These are phyloP conservation scores for Quaeritorhiza haematococci DNA, from an alignment of 371 early-diverging fungal genomes.

Conservation along the genomic window DNA sequence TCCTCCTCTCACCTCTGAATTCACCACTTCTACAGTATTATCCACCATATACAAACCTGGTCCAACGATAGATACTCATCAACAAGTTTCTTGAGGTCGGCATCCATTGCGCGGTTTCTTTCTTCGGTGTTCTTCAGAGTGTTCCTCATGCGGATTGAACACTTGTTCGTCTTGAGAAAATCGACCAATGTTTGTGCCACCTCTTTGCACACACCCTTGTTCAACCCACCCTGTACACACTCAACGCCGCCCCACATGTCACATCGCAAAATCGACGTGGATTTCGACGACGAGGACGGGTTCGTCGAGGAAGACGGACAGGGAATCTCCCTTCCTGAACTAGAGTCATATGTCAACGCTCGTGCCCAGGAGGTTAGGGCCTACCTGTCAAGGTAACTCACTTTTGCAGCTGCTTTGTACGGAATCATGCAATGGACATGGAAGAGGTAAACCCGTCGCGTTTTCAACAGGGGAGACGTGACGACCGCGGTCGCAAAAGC, in stretches of 20 bases:
- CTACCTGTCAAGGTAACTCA: conserved; percentile 20
- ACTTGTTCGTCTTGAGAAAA: too few species aligned
- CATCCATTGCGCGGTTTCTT: too few species aligned
- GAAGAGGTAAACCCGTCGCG: background rate
- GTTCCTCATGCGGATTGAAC: too few species aligned
- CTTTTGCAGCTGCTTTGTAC: conserved; percentile 6
- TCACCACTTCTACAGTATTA: too few species aligned
- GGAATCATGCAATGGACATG: conserved; percentile 19
- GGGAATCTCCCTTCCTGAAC: conserved; percentile 34
- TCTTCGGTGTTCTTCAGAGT: too few species aligned
- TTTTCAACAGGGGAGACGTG: conserved; percentile 55
- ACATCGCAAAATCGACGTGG: conserved; percentile 74
- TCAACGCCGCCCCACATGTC: conserved; percentile 33
- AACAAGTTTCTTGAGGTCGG: background rate
- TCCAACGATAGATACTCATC: conserved; percentile 9
- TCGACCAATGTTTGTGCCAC: too few species aligned
- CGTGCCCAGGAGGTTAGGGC: conserved; percentile 21
- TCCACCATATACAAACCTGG: too few species aligned
- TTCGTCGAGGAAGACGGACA: conserved; percentile 56
- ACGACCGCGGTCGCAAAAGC: conserved; percentile 62
- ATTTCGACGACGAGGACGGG: conserved; percentile 79
- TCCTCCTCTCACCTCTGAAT: too few species aligned
- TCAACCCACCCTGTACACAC: background rate
- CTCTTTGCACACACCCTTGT: too few species aligned
- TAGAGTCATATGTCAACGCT: conserved; percentile 44